Percentiles rank a stretch among this genome's conserved stretches.
Evolutionary conservation across 345 rosid genomes (phyloP).

Genomic region (Draba incana): DNA sequence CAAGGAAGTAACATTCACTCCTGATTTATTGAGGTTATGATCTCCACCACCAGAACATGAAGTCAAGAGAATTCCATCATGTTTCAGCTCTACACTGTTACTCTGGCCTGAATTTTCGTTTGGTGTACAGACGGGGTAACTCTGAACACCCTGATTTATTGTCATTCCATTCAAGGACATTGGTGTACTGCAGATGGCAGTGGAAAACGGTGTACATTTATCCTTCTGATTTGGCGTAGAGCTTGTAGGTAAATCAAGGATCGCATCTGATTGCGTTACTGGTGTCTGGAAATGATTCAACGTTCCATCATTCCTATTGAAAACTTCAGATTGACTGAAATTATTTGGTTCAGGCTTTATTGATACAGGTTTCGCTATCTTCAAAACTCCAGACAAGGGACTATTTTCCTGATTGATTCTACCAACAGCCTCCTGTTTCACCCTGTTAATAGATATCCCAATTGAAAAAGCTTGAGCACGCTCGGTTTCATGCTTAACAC

Average conservation of each 20-base stretch:
- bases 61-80: slow-evolving; percentile 12
- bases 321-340: slow-evolving; percentile 41
- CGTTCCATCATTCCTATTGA: slow-evolving; percentile 39
- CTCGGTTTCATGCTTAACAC: slow-evolving; percentile 33
- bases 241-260: slow-evolving; percentile 30
- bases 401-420: slow-evolving; percentile 35
- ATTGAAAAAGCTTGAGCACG: slow-evolving; percentile 29
- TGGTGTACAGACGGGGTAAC: slow-evolving; percentile 25
- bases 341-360: slow-evolving; percentile 58
- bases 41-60: slow-evolving; percentile 36
- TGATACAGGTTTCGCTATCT: slow-evolving; percentile 40
- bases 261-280: slow-evolving; percentile 23
- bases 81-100: slow-evolving; percentile 12
- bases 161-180: slow-evolving; percentile 38
- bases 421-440: slow-evolving; percentile 56
- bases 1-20: slow-evolving; percentile 35
- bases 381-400: slow-evolving; percentile 33
- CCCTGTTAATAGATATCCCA: slow-evolving; percentile 19
- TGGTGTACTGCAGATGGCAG: slow-evolving; percentile 26
- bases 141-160: slow-evolving; percentile 19
- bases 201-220: slow-evolving; percentile 19
- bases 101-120: slow-evolving; percentile 23
- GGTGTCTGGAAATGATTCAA: slow-evolving; percentile 34
- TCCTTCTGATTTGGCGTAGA: slow-evolving; percentile 38
- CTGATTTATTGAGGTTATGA: slow-evolving; percentile 39